Conservation (phyloP, 2,329 filamentous ascomycete species). For the Bimuria novae-zelandiae region DNA sequence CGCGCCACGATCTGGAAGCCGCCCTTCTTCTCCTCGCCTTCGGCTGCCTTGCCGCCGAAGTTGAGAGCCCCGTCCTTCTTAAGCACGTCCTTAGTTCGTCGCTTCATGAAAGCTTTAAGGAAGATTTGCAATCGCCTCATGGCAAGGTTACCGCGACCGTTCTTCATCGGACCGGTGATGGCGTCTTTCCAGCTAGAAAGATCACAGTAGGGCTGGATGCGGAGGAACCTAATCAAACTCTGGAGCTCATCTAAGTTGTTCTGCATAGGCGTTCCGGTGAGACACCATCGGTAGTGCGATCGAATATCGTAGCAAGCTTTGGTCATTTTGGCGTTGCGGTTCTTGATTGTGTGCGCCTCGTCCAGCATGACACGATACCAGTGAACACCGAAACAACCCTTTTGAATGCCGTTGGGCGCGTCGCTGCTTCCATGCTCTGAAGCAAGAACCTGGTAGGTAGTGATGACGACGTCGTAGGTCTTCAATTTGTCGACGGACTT, state of each 20-base stretch:
- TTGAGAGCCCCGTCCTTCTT: conserved; percentile 83
- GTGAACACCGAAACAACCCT: conserved; percentile 85
- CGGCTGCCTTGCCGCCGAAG: conserved; percentile 69
- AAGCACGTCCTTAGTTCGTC: conserved; percentile 96
- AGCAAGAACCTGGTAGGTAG: conserved; percentile 93
- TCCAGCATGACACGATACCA: conserved; percentile 97
- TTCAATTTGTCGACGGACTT: conserved; percentile 78
- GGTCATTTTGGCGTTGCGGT: conserved; percentile 92
- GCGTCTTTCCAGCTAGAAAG: conserved; percentile 86
- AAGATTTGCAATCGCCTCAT: conserved; percentile 85
- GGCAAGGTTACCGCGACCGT: conserved; percentile 84
- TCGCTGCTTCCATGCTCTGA: conserved; percentile 81
- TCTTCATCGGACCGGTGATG: conserved; percentile 88
- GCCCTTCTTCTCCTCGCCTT: conserved; percentile 61
- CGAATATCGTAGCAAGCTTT: conserved; percentile 86
- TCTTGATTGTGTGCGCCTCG: conserved; percentile 98
- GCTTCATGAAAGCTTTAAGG: conserved; percentile 94
- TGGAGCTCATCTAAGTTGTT: conserved; percentile 98
- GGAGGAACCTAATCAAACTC: conserved; percentile 87
- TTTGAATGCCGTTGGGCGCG: conserved; percentile 66
- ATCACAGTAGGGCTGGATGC: conserved; percentile 89
- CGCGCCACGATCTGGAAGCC: conserved; percentile 91
- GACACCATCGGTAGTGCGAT: conserved; percentile 90
- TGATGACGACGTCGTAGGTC: conserved; percentile 92
- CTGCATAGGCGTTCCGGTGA: conserved; percentile 96